A percentile compares a stretch with the other conserved stretches of the same genome.
Conservation (phyloP, 768 basidiomycete species). For the Imleria badia region DNA sequence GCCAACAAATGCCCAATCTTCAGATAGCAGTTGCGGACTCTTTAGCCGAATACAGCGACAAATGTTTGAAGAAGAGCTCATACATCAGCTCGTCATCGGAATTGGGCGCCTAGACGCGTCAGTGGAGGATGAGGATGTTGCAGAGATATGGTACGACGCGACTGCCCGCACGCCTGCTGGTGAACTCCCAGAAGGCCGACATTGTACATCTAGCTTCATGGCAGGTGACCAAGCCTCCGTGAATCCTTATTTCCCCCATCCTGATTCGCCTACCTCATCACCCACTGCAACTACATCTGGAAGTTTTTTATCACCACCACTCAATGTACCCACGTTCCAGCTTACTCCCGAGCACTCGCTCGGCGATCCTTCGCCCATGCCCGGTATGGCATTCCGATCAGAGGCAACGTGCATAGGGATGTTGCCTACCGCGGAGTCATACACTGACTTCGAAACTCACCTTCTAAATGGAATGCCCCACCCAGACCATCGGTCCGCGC, state of each 20-base stretch:
- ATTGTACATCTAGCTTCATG: conserved; percentile 8
- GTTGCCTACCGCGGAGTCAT: conserved; percentile 6
- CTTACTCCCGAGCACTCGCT: conserved; percentile 11
- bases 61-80: conserved; percentile 76
- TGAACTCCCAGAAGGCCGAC: conserved; percentile 24
- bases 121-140: conserved; percentile 35
- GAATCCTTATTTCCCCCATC: conserved; percentile 57
- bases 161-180: conserved; percentile 31
- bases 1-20: conserved; percentile 34
- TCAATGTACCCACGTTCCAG: conserved; percentile 15
- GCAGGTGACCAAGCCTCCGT: conserved; percentile 15
- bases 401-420: conserved; percentile 12
- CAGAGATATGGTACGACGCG: conserved; percentile 34
- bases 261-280: conserved; percentile 29
- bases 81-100: conserved; percentile 86
- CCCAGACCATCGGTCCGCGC: conserved; percentile 14
- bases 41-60: conserved; percentile 57
- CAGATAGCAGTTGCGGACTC: conserved; percentile 37
- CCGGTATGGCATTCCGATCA: conserved; percentile 12
- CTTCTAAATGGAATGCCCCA: conserved; percentile 13
- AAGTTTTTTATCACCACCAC: conserved; percentile 11
- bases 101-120: conserved; percentile 70
- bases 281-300: conserved; percentile 23
- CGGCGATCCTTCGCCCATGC: conserved; percentile 16
- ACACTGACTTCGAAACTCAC: conserved; percentile 7